Base-by-base conservation (phyloP, 306 rosid species). In the Castanea sativa region DNA sequence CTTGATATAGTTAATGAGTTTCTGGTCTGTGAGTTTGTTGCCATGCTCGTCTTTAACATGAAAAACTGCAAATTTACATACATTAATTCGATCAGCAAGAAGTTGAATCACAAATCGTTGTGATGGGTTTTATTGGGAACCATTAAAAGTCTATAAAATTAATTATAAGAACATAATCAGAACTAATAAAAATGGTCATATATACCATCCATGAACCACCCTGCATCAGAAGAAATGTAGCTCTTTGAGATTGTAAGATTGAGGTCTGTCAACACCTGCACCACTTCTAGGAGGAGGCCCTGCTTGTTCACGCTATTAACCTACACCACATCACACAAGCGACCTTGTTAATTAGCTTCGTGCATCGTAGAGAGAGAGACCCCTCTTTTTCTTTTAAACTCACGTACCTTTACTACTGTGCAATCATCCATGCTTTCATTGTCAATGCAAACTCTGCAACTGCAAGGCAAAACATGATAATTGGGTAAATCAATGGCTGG, bases 141-240 rank as follows among this genome's bases (percentile, higher is more conserved):
- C n/a, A 2, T 25, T 5, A 13, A 1, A 61, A 61, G 25, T 61
- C 21, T 32, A 32, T 32, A 32, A 32, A 32, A 32, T 38, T 38
- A 2, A 38, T 38, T 38, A 7, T 38, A 38, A 69, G 9, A n/a
- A 69, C 0, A 69, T 18, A 69, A n/a, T 69, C 16, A 23, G 33
- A 13, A 23, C 12, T 51, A 23, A 49, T 14, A 43, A 45, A 45
- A 51, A 18, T 21, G 15, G 56, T 3, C 27, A 4, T 53, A 43
- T 35, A 2, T 71, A 90, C 92, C 94, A 83, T 92, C 92, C 91
- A 92, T 92, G 88, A 85, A 90, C 97, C 97, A 92, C 49, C 85
- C 87, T 29, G 89, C 94, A 78, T 92, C 97, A 67, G 83, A 92
- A 78, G 97, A 90, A 81, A 90, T 89, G 68, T 78, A 85, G 81